Evolutionary conservation across 2,329 filamentous ascomycete genomes (phyloP).

Genomic region (Phyllosticta capitalensis): DNA sequence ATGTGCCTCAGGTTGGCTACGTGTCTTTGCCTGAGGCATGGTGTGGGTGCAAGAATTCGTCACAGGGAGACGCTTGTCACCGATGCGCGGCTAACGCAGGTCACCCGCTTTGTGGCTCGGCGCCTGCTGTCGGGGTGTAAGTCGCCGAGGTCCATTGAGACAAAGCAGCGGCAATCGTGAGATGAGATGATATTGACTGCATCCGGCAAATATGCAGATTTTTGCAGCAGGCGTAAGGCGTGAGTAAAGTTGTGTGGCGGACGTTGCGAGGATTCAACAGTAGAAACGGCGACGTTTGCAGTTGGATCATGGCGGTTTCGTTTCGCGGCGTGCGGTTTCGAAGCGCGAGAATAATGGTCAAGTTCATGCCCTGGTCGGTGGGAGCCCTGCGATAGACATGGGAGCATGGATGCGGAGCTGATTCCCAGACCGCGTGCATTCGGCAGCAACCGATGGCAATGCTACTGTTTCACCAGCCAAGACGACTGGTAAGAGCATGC

Average conservation of each 20-base stretch:
- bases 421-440: too few species aligned
- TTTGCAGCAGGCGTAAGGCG: too few species aligned
- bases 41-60: not conserved
- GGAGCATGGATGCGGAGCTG: not conserved
- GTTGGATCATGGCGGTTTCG: not conserved
- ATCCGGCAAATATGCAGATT: too few species aligned
- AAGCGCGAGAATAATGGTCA: not conserved
- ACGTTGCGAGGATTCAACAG: too few species aligned
- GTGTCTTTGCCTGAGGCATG: not conserved
- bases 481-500: too few species aligned
- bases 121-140: not conserved
- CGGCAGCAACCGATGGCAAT: too few species aligned
- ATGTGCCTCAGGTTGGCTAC: not conserved
- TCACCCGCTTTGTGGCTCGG: not conserved
- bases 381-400: not conserved
- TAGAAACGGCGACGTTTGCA: not conserved
- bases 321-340: not conserved
- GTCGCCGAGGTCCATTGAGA: too few species aligned
- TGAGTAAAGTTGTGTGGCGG: too few species aligned
- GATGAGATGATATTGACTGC: too few species aligned
- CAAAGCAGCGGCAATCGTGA: too few species aligned
- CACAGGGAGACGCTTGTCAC: not conserved
- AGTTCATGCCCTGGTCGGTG: not conserved
- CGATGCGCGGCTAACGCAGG: not conserved
- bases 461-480: too few species aligned